phyloP scores from a whole-genome alignment of 108 stramenopile genomes.

The Cyclotella sp. region DNA sequence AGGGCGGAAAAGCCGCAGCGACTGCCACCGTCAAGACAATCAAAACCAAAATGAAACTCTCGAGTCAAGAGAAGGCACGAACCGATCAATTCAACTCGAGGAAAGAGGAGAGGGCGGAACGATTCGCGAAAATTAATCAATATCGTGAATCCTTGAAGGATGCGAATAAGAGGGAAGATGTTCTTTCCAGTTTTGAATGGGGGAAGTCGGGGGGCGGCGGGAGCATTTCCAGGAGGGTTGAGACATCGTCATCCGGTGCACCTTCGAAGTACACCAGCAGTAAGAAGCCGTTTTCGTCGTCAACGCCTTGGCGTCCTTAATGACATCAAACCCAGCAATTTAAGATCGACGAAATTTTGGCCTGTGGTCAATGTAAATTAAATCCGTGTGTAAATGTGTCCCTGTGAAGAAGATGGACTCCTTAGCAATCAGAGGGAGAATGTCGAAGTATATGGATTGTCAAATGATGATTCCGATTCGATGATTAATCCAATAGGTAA shows the following conservation, averaged over 20 bases:
- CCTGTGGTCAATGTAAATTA: neutral
- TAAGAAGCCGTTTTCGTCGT: constrained; percentile 3
- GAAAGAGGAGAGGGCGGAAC: constrained; percentile 42
- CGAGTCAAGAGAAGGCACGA: constrained; percentile 33
- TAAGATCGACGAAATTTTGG: neutral
- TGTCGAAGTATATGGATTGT: too few species aligned
- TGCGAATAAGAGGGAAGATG: constrained; percentile 12
- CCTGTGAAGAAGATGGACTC: too few species aligned
- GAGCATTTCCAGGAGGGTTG: neutral
- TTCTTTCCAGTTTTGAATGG: constrained; percentile 26
- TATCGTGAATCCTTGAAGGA: constrained; percentile 39
- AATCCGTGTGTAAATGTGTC: neutral
- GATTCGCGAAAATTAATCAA: constrained; percentile 47
- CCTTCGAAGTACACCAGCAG: neutral
- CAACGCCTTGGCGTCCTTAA: constrained; percentile 11
- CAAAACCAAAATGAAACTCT: constrained; percentile 33
- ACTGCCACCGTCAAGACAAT: constrained; percentile 37
- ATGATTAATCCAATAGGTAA: too few species aligned
- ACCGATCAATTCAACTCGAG: constrained; percentile 35
- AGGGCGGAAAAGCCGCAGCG: constrained; percentile 46
- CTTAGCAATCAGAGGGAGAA: too few species aligned
- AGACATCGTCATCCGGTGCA: neutral
- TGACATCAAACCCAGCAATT: constrained; percentile 1
- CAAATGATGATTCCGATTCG: too few species aligned
- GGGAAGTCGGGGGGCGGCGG: constrained; percentile 11